These are phyloP conservation scores for Globisporangium spinosum DNA, from an alignment of 352 stramenopile genomes.

Conservation along the genomic window DNA sequence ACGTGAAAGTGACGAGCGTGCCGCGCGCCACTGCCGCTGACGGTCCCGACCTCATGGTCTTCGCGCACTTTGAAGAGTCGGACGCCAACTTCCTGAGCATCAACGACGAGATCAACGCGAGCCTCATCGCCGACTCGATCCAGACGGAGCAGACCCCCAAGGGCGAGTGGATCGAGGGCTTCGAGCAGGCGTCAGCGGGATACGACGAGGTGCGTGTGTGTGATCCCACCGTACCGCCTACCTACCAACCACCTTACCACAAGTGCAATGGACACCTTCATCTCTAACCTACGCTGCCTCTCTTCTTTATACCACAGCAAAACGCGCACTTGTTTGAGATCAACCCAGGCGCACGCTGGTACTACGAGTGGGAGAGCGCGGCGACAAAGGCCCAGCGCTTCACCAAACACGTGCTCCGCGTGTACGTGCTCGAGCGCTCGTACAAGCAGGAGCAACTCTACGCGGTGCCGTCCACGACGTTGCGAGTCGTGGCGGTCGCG, in stretches of 20 bases:
- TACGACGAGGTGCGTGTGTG: not conserved
- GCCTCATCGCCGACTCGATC: constrained; percentile 31
- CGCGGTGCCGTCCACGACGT: not conserved
- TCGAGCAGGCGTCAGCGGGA: constrained; percentile 18
- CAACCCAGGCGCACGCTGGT: constrained; percentile 54
- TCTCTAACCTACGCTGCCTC: not conserved
- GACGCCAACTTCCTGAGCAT: constrained; percentile 29
- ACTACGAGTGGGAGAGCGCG: constrained; percentile 70
- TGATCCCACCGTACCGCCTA: not conserved
- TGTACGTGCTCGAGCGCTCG: constrained; percentile 45
- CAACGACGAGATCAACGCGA: constrained; percentile 25
- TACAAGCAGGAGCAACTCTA: not conserved
- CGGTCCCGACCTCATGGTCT: constrained; percentile 29
- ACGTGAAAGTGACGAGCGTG: constrained; percentile 30
- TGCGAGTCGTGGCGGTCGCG: constrained; percentile 41
- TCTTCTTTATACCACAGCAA: not conserved
- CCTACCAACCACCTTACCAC: not conserved
- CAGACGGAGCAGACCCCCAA: constrained; percentile 62
- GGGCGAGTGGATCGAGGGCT: constrained; percentile 58
- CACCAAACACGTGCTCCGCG: constrained; percentile 53
- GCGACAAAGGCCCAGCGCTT: constrained; percentile 60
- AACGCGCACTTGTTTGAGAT: constrained; percentile 44
- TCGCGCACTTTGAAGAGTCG: constrained; percentile 52
- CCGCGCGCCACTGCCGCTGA: constrained; percentile 7
- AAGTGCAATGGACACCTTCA: not conserved